Conservation (phyloP, 345 rosid genomes). For the Pistacia atlantica region DNA sequence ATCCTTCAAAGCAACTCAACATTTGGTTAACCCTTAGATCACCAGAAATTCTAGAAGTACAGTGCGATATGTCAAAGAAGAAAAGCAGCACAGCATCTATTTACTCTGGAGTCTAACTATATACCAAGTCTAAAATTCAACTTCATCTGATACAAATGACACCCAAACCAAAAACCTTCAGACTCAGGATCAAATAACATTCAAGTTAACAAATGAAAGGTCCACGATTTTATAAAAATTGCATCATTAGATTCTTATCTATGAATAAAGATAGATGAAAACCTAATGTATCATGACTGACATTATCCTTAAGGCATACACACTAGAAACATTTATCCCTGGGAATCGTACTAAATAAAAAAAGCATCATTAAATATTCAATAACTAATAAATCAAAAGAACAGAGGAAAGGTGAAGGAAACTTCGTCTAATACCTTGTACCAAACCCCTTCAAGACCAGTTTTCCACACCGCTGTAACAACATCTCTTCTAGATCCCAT, state of each 20-base stretch:
- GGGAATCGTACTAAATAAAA: not conserved
- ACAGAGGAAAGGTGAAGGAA: not conserved
- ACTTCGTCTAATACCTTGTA: constrained; percentile 59
- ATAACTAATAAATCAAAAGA: not conserved
- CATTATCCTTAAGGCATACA: not conserved
- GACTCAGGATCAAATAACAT: not conserved
- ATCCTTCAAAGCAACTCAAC: not conserved
- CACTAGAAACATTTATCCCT: not conserved
- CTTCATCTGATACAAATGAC: not conserved
- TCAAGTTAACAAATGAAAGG: not conserved
- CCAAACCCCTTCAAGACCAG: constrained; percentile 96
- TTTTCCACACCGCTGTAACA: constrained; percentile 93
- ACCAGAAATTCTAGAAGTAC: not conserved
- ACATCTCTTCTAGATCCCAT: constrained; percentile 99
- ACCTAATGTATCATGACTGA: not conserved
- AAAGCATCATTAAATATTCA: not conserved
- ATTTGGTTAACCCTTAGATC: not conserved
- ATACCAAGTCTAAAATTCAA: not conserved
- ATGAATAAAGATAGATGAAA: not conserved
- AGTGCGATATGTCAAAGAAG: not conserved
- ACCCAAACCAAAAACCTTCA: not conserved
- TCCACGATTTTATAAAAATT: too few species aligned
- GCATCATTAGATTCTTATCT: not conserved
- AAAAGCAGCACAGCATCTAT: not conserved
- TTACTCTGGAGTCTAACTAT: not conserved